Evolutionary conservation across 805 yeast species (phyloP).

Genomic region (Myxozyma neotropica): DNA sequence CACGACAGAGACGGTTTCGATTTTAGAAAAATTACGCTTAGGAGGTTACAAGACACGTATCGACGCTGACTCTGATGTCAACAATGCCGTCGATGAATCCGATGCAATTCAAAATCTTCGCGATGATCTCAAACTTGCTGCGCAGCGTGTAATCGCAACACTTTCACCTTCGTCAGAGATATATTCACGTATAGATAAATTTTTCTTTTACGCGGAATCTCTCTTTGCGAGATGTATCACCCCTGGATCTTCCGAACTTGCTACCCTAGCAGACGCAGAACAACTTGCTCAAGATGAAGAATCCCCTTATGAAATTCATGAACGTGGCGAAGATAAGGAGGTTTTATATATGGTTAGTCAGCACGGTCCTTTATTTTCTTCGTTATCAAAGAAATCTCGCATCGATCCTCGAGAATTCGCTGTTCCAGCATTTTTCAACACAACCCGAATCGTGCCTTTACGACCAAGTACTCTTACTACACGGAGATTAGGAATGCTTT

Average conservation of each 20-base stretch:
- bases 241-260: constrained; percentile 1
- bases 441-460: constrained; percentile 68
- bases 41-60: constrained; percentile 13
- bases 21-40: constrained; percentile 18
- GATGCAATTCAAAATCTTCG: constrained; percentile 8
- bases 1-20: constrained; percentile 8
- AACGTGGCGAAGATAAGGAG: constrained; percentile 47
- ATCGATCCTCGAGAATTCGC: constrained; percentile 73
- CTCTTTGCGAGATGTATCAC: constrained; percentile 16
- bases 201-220: constrained; percentile 17
- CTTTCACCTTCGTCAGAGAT: constrained; percentile 11
- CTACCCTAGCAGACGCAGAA: constrained; percentile 6
- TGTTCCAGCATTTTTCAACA: constrained; percentile 59
- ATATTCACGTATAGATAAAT: constrained; percentile 21
- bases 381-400: constrained; percentile 66
- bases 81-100: constrained; percentile 1
- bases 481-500: constrained; percentile 23
- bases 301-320: constrained; percentile 21
- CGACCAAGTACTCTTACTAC: constrained; percentile 24
- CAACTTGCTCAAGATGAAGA: neutral
- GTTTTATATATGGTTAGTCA: constrained; percentile 61
- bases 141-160: constrained; percentile 18
- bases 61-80: neutral
- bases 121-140: constrained; percentile 16
- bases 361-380: constrained; percentile 78